These are phyloP conservation scores for Yamadazyma philogaea DNA, from an alignment of 805 yeast genomes.

Conservation along the genomic window DNA sequence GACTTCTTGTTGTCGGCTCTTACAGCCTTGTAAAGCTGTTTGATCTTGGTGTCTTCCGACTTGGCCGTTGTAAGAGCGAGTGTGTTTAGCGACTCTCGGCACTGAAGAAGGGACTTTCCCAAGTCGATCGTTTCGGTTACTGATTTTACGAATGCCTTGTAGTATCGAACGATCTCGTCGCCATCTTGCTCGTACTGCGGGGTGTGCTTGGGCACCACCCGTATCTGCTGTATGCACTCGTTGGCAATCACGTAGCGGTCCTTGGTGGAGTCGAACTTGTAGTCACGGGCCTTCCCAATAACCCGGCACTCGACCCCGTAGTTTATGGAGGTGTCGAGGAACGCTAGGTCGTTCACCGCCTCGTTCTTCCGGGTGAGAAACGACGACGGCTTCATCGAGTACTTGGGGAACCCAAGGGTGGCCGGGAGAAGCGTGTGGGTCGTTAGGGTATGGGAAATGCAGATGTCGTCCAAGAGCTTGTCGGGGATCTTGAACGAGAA, in stretches of 20 bases:
- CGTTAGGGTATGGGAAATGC: conserved; percentile 33
- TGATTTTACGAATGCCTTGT: conserved; percentile 32
- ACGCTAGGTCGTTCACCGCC: conserved; percentile 31
- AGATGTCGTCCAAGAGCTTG: conserved; percentile 38
- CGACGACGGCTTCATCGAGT: conserved; percentile 22
- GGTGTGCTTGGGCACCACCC: conserved; percentile 34
- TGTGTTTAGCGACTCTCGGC: conserved; percentile 5
- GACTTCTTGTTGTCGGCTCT: conserved; percentile 15
- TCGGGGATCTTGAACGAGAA: conserved; percentile 43
- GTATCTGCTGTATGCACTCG: conserved; percentile 29
- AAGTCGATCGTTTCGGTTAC: conserved; percentile 18
- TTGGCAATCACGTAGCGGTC: conserved; percentile 39
- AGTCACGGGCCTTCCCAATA: conserved; percentile 39
- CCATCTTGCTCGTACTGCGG: conserved; percentile 15
- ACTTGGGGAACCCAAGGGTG: conserved; percentile 32
- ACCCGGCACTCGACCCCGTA: conserved; percentile 40
- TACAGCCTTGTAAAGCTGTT: conserved; percentile 22
- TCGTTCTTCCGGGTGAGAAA: conserved; percentile 21
- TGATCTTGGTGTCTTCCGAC: conserved; percentile 24
- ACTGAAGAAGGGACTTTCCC: conserved; percentile 7
- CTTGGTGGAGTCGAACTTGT: conserved; percentile 18
- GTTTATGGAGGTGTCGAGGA: conserved; percentile 32
- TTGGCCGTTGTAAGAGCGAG: conserved; percentile 22
- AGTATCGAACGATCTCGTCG: conserved; percentile 23
- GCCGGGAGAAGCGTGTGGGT: conserved; percentile 38